phyloP scores from a whole-genome alignment of 805 yeast genomes.

The Metschnikowia baotianmanensis region DNA sequence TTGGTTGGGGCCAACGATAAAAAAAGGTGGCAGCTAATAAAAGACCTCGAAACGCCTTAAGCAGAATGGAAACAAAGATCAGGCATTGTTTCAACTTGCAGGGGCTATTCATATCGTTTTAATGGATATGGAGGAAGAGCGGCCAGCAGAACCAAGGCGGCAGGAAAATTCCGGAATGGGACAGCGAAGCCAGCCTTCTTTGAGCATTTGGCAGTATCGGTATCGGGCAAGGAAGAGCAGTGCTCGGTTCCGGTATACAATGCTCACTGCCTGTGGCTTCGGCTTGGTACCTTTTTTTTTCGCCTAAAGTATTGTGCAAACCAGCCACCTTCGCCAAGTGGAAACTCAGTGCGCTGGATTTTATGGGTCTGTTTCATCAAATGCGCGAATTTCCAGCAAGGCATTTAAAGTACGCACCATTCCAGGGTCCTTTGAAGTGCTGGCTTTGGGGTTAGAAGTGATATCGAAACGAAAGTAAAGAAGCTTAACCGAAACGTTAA shows the following conservation, averaged over 20 bases:
- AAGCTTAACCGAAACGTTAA: no score
- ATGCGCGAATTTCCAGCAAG: no score
- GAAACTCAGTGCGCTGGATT: background rate
- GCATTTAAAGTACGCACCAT: no score
- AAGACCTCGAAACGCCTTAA: constrained; percentile 2
- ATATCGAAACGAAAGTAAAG: no score
- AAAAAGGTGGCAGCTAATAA: no score
- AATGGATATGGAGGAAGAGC: background rate
- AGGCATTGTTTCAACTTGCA: background rate
- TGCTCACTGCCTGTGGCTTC: background rate
- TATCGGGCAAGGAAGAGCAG: constrained; percentile 1
- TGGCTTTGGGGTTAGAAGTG: no score
- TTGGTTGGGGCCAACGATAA: no score
- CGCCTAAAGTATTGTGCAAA: constrained; percentile 2
- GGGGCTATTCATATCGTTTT: background rate
- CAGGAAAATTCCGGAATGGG: constrained; percentile 2
- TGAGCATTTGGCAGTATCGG: background rate
- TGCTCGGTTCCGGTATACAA: constrained; percentile 1
- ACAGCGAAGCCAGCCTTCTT: constrained; percentile 7
- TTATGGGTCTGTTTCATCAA: no score
- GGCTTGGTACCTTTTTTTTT: constrained; percentile 5
- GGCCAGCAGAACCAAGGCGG: constrained; percentile 2
- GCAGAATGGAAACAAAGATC: background rate
- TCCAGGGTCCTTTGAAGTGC: no score
- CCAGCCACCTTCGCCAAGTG: constrained; percentile 7